Base-by-base conservation (phyloP, 1,284 basidiomycete genomes). In the Naganishia albida region DNA sequence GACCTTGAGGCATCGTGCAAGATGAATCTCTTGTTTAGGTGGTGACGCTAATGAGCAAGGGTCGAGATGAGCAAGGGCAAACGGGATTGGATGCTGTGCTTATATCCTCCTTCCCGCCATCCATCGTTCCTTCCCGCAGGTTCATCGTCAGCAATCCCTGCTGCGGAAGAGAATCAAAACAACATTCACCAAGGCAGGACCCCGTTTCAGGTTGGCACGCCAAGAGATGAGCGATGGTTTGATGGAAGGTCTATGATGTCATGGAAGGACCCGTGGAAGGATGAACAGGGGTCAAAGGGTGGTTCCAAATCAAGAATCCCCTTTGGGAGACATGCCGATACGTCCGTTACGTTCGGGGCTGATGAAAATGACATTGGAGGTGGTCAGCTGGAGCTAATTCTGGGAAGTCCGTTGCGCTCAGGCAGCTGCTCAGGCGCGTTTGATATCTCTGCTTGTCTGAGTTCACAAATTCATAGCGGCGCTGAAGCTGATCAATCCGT, bases 1-100 rank as follows among this genome's bases (percentile, higher is more conserved):
- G 46, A 15, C 57, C 57, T 20, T 48, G 25, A 39, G 57, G 46
- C 57, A 60, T 60, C 13, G 46, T 50, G 48, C 18, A 13, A 10
- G 20, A 23, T 16, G 18, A 7, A 46, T 6, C 28, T 10, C 38
- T 25, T 23, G 2, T 15, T 59, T 48, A 49, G n/a, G n/a, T 4
- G 46, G 13, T 28, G 25, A 12, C 30, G 26, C 1, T 18, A 16
- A 18, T 13, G 49, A 30, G 13, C 4, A 28, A 13, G 25, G 15
- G 7, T 18, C 15, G 25, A 28, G 12, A 6, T 16, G 7, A 23
- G 6, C 25, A 51, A 51, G 25, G 49, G 25, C 25, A 28, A 18
- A 34, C 3, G 49, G 49, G 15, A 16, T 13, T 51, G 26, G 34
- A 34, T 4, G 6, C 34, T 34, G 34, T 6, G 34, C 34, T 34